phyloP scores from a whole-genome alignment of 179 eudicot species.

The Camellia oleifera region DNA sequence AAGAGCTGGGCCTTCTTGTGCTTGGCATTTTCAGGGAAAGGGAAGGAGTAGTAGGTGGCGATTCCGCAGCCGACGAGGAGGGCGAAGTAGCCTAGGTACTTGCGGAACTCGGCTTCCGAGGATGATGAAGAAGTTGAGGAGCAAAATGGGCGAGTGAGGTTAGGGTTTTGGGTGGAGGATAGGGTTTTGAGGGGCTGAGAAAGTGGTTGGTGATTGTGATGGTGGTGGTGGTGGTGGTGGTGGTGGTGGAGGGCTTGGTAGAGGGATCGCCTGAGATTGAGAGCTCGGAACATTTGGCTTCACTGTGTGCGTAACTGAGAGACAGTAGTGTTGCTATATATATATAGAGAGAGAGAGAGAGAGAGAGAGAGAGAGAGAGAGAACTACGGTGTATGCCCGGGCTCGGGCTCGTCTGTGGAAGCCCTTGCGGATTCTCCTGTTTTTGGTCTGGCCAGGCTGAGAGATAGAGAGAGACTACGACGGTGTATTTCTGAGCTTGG shows the following conservation, averaged over 20 bases:
- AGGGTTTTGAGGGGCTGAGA: slow-evolving; percentile 19
- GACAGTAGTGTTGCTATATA: neutral
- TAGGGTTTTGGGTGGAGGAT: slow-evolving; percentile 19
- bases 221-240: slow-evolving; percentile 22
- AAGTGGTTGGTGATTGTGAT: neutral
- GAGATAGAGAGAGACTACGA: no score
- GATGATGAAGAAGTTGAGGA: slow-evolving; percentile 29
- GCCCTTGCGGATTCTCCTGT: no score
- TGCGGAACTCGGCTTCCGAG: slow-evolving; percentile 56
- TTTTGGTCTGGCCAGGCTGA: no score
- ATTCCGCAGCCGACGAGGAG: slow-evolving; percentile 65
- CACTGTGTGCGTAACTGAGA: neutral
- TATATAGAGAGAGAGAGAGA: neutral
- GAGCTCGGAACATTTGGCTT: slow-evolving; percentile 39
- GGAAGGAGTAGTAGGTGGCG: slow-evolving; percentile 94
- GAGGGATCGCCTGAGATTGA: slow-evolving; percentile 47
- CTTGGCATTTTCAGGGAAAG: slow-evolving; percentile 70
- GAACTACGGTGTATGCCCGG: no score
- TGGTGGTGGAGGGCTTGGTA: slow-evolving; percentile 22
- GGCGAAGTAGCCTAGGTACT: slow-evolving; percentile 73
- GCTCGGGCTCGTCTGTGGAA: no score
- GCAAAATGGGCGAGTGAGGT: slow-evolving; percentile 35
- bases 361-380: neutral
- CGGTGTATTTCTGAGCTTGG: no score
- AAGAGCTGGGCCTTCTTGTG: slow-evolving; percentile 89